A percentile compares a stretch with the other conserved stretches of the same genome.
phyloP scores from a whole-genome alignment of 1,284 basidiomycete genomes.

The Marasmius tenuissimus region DNA sequence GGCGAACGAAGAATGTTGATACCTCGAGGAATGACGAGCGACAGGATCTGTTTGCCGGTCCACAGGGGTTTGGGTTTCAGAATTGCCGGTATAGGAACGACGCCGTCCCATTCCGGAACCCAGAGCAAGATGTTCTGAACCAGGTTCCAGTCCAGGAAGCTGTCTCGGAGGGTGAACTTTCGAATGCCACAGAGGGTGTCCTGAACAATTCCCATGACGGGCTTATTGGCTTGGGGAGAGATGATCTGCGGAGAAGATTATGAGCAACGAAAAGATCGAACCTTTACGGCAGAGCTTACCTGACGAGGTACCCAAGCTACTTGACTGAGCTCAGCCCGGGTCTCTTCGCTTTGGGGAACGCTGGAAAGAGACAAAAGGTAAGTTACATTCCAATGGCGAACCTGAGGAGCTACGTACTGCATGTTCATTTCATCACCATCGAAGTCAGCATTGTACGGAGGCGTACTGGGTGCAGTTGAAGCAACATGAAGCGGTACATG shows the following conservation, averaged over 20 bases:
- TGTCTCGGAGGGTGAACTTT: constrained; percentile 95
- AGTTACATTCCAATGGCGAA: constrained; percentile 4
- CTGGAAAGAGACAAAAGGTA: constrained; percentile 36
- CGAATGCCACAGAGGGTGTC: constrained; percentile 98
- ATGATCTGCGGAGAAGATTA: constrained; percentile 62
- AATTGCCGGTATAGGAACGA: constrained; percentile 90
- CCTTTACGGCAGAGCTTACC: constrained; percentile 43
- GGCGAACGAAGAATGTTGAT: constrained; percentile 90
- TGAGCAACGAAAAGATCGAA: background rate
- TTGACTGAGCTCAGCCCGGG: constrained; percentile 96
- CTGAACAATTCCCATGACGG: constrained; percentile 99
- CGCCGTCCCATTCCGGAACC: constrained; percentile 97
- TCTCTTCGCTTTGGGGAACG: constrained; percentile 98
- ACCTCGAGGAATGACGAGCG: constrained; percentile 91
- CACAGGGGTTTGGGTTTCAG: constrained; percentile 97
- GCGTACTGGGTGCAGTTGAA: constrained; percentile 53
- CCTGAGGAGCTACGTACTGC: constrained; percentile 66
- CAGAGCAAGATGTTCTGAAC: constrained; percentile 98
- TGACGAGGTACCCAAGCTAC: constrained; percentile 99
- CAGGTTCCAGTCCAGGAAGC: constrained; percentile 90
- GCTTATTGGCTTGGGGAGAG: constrained; percentile 99
- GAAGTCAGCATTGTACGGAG: constrained; percentile 96
- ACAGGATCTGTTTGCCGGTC: constrained; percentile 97
- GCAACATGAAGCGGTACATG: constrained; percentile 11
- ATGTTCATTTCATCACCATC: constrained; percentile 99